A percentile compares a stretch with the other conserved stretches of the same genome.
These are phyloP conservation scores for Halenospora varia DNA, from an alignment of 495 filamentous ascomycete genomes.

Conservation along the genomic window DNA sequence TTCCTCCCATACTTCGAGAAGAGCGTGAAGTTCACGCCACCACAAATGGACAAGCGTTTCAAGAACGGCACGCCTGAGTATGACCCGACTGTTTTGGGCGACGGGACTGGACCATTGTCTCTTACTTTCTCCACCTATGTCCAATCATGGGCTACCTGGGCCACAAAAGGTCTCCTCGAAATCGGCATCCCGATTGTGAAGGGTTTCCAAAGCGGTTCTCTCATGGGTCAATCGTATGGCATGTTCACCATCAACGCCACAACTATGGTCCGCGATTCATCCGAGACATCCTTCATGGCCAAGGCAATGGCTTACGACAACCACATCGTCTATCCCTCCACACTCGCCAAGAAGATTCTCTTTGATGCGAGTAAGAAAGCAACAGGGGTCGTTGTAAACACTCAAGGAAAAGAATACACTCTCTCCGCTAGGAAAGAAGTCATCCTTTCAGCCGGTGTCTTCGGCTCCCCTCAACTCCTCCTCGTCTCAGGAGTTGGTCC, in stretches of 20 bases:
- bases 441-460: constrained; percentile 57
- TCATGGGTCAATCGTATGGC: constrained; percentile 38
- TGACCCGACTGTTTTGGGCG: constrained; percentile 30
- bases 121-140: constrained; percentile 49
- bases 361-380: constrained; percentile 39
- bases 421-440: constrained; percentile 41
- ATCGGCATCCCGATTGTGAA: constrained; percentile 33
- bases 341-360: constrained; percentile 25
- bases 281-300: constrained; percentile 33
- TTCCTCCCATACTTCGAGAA: constrained; percentile 52
- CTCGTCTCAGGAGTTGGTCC: constrained; percentile 58
- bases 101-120: constrained; percentile 41
- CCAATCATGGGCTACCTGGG: constrained; percentile 38
- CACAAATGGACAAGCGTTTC: constrained; percentile 30
- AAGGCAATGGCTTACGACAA: not conserved
- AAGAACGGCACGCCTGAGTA: constrained; percentile 44
- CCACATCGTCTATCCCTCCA: constrained; percentile 8
- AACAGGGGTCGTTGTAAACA: constrained; percentile 43
- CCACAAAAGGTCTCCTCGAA: constrained; percentile 23
- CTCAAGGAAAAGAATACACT: constrained; percentile 34
- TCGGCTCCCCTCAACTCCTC: constrained; percentile 60
- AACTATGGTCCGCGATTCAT: constrained; percentile 34
- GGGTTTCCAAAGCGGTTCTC: constrained; percentile 39
- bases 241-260: constrained; percentile 35
- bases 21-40: constrained; percentile 47